Evolutionary conservation across 2,329 filamentous ascomycete species (phyloP), one percentile per base, ranked within the genome.

Genomic region (Massarina eburnea): DNA sequence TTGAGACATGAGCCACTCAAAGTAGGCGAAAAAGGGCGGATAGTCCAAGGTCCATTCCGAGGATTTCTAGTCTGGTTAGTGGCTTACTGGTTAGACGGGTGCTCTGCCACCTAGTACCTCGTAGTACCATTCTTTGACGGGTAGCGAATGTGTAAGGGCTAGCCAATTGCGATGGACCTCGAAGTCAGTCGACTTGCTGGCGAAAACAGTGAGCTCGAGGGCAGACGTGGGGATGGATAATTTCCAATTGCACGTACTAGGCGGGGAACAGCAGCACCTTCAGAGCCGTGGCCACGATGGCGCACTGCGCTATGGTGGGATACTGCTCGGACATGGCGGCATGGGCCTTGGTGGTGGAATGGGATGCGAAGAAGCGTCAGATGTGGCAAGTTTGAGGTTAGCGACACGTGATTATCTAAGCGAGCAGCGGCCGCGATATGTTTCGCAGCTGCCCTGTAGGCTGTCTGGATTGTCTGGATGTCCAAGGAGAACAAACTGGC

Each of bases 1-100:
- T 61, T 94, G 88, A 37, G 92, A 94, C 61, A 99, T 79, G 35
- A 84, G 68, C 90, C 90, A 97, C 78, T 99, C 94, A 73, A 97
- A 96, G 68, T 88, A 91, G 58, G 94, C 94, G 67, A 99, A 99
- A 74, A 97, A 96, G 7, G 94, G 94, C 24, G 94, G 94, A 68
- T 99, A 99, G 75, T 99, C 94, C 64, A 99, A 85, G 0, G 94
- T 99, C 94, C 94, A 99, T 89, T 97, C 90, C 48, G 94, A 99
- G 2, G 91, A 96, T 74, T 91, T 87, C 78, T 85, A 41, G 27
- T 8, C 32, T 51, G 38, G 63, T 51, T 61, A 51, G 26, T 45
- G 34, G 21, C 20, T 26, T 41, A 15, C 41, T 32, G 12, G 12
- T 19, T 15, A 22, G 18, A 8, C 27, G 17, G 3, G 5, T 6